Base-by-base conservation (phyloP, 1,284 basidiomycete genomes). In the Pisolithus thermaeus region DNA sequence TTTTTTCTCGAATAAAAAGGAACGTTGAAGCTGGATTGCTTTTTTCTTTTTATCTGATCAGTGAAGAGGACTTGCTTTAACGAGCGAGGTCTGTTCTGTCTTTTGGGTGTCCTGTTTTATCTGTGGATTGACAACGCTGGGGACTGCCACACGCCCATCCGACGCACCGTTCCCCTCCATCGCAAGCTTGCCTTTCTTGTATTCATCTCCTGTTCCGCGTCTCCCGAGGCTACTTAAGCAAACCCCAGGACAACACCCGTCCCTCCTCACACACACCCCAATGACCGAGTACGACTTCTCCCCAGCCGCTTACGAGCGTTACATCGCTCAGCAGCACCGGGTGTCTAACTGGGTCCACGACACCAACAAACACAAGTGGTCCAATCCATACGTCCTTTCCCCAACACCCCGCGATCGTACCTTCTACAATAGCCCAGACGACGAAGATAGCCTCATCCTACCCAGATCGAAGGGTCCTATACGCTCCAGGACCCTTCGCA, bases 201-300 rank as follows among this genome's bases (percentile, higher is more conserved):
- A 22, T 11, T 20, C 44, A 22, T 35, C 44, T 46, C 44, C 30
- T 46, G 44, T 46, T 46, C 44, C 44, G 44, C 43, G 30, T 32
- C 49, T 20, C 18, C 20, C 37, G 22, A 25, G 36, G 23, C 12
- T 38, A 51, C 44, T 39, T 46, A 51, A 35, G 32, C 32, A 14
- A 40, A 41, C 48, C 22, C 40, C 30, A 16, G 11, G n/a, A 39
- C 47, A 38, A 44, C n/a, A n/a, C n/a, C 42, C 18, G 9, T 16
- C 43, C 14, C 41, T n/a, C 30, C 22, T 3, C 22, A 5, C 30
- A 14, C 35, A 11, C 25, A 20, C 48, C 52, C 55, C 50, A 60
- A 79, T 79, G 77, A 78, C 76, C 12, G 76, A 78, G 60, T 78
- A 79, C 71, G 77, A 79, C 68, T 79, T 73, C 64, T 79, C 77